These are phyloP conservation scores for Carex arenaria DNA, from an alignment of 202 grass and related monocot species.

Conservation along the genomic window DNA sequence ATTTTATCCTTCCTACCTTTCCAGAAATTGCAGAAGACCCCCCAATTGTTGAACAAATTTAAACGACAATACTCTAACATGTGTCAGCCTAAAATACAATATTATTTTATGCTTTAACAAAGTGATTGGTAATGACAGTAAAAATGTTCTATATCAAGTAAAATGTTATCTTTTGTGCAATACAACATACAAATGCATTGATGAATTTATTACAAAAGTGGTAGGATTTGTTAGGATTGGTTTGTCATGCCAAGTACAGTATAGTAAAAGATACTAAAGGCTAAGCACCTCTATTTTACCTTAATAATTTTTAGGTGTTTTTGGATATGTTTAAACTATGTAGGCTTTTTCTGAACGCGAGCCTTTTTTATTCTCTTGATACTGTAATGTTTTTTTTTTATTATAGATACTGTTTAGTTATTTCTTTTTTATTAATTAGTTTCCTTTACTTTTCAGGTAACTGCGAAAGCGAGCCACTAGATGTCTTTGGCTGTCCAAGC, in stretches of 20 bases:
- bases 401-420: not conserved
- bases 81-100: not conserved
- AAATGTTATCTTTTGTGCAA: not conserved
- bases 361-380: not conserved
- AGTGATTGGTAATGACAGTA: not conserved
- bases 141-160: not conserved
- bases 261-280: not conserved
- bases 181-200: not conserved
- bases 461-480: not conserved
- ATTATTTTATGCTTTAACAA: not conserved
- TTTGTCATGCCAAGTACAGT: not conserved
- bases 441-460: not conserved
- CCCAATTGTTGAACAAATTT: not conserved
- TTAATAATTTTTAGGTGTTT: not conserved
- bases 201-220: not conserved
- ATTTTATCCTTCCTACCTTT: not conserved
- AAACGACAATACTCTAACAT: not conserved
- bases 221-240: not conserved
- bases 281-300: not conserved
- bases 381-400: not conserved
- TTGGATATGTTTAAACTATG: not conserved
- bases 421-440: not conserved
- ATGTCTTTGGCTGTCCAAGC: slow-evolving; percentile 1
- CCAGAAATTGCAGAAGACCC: not conserved
- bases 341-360: not conserved